phyloP scores from a whole-genome alignment of 345 rosid genomes.

The Geranium brycei region DNA sequence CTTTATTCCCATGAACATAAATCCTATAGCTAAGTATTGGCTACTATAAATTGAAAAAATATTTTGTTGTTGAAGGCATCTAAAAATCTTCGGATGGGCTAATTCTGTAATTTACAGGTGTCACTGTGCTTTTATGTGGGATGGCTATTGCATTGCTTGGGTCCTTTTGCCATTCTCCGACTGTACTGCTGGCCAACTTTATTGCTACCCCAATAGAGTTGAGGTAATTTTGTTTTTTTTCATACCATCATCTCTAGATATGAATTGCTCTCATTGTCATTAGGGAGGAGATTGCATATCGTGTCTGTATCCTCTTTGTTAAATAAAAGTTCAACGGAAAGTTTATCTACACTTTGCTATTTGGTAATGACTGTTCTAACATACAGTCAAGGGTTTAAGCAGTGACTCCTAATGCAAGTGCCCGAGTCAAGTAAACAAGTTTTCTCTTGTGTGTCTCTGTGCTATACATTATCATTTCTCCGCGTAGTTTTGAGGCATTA shows the following conservation, averaged over 20 bases:
- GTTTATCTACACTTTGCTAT: background rate
- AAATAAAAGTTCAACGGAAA: background rate
- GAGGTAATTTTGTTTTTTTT: slow-evolving; percentile 30
- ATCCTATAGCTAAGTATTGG: background rate
- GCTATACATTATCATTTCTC: background rate
- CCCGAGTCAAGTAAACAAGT: background rate
- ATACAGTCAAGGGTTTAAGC: background rate
- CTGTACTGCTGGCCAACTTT: slow-evolving; percentile 70
- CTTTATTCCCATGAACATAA: background rate
- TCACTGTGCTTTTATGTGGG: slow-evolving; percentile 76
- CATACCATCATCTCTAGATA: background rate
- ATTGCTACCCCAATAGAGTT: slow-evolving; percentile 79
- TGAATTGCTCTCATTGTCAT: background rate
- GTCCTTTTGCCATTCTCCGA: slow-evolving; percentile 70
- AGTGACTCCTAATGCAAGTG: background rate
- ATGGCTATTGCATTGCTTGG: slow-evolving; percentile 68
- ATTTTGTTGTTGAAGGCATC: background rate
- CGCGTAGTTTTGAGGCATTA: background rate
- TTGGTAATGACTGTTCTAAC: background rate
- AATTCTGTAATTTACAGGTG: slow-evolving; percentile 37
- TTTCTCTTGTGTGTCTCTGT: background rate
- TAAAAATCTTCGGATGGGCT: background rate
- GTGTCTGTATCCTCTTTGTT: background rate
- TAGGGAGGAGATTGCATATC: background rate
- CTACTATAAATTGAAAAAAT: background rate